Conservation (phyloP, 306 rosid species). For the Quillaja saponaria region DNA sequence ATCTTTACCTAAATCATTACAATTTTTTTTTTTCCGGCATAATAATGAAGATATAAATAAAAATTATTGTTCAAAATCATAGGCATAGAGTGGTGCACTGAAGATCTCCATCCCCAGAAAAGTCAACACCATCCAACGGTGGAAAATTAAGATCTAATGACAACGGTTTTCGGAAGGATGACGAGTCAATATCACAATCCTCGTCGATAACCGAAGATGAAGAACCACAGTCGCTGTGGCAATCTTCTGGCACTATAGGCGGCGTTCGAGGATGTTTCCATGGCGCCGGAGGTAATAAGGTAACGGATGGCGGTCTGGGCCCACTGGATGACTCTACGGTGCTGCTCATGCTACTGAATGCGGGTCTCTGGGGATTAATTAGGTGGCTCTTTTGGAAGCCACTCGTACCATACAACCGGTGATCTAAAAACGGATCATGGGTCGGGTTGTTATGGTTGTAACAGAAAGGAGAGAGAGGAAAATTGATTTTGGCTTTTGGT, state of each 20-base stretch:
- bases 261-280: conserved; percentile 59
- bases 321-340: conserved; percentile 91
- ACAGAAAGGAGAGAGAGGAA: conserved; percentile 43
- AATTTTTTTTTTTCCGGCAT: background rate
- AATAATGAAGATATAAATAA: conserved; percentile 9
- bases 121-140: conserved; percentile 56
- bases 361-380: conserved; percentile 57
- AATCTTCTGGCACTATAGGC: conserved; percentile 70
- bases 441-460: conserved; percentile 28
- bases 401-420: conserved; percentile 35
- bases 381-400: conserved; percentile 44
- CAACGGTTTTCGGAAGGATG: conserved; percentile 47
- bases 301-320: conserved; percentile 43
- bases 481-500: conserved; percentile 76
- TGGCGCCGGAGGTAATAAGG: background rate
- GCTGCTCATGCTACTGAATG: conserved; percentile 82
- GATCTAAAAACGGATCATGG: conserved; percentile 47
- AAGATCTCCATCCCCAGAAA: conserved; percentile 44
- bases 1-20: too few species aligned
- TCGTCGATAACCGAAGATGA: conserved; percentile 76
- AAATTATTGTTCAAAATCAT: conserved; percentile 48
- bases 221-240: conserved; percentile 90
- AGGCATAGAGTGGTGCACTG: conserved; percentile 75
- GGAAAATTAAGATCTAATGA: conserved; percentile 79
- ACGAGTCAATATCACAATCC: conserved; percentile 45